These are phyloP conservation scores for Mortierella polycephala DNA, from an alignment of 371 early-diverging fungal species.

Conservation along the genomic window DNA sequence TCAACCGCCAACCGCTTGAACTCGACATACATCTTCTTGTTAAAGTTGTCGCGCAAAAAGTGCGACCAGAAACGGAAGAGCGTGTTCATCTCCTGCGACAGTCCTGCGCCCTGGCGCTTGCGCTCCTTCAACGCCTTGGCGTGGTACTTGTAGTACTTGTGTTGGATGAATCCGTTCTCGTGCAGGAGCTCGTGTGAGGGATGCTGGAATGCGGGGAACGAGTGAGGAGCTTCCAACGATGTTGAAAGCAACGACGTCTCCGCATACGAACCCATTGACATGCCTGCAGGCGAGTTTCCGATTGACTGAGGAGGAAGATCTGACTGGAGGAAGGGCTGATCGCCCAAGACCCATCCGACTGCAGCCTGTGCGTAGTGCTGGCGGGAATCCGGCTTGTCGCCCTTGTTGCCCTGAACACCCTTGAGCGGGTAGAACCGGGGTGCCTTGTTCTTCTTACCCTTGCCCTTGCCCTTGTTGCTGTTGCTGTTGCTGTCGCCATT, in stretches of 20 bases:
- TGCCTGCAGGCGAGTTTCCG: constrained; percentile 37
- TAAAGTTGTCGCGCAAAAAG: constrained; percentile 95
- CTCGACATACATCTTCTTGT: constrained; percentile 92
- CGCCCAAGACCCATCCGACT: constrained; percentile 90
- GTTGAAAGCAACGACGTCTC: constrained; percentile 56
- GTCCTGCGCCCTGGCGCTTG: constrained; percentile 90
- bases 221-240: constrained; percentile 70
- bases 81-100: constrained; percentile 98
- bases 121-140: constrained; percentile 95
- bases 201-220: constrained; percentile 91
- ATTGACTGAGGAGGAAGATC: constrained; percentile 39
- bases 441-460: constrained; percentile 60
- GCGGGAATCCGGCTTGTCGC: constrained; percentile 67
- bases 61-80: constrained; percentile 98
- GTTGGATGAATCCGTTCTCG: constrained; percentile 96
- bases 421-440: constrained; percentile 75
- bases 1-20: constrained; percentile 93
- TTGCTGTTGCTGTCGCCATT: background rate
- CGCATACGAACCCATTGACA: constrained; percentile 43
- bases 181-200: constrained; percentile 93
- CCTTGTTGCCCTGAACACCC: constrained; percentile 58
- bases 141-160: constrained; percentile 95
- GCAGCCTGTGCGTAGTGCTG: constrained; percentile 80
- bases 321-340: constrained; percentile 47
- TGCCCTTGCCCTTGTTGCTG: constrained; percentile 33